Base-by-base conservation (phyloP, 164 flowering plant genomes). In the Umbilicus rupestris region DNA sequence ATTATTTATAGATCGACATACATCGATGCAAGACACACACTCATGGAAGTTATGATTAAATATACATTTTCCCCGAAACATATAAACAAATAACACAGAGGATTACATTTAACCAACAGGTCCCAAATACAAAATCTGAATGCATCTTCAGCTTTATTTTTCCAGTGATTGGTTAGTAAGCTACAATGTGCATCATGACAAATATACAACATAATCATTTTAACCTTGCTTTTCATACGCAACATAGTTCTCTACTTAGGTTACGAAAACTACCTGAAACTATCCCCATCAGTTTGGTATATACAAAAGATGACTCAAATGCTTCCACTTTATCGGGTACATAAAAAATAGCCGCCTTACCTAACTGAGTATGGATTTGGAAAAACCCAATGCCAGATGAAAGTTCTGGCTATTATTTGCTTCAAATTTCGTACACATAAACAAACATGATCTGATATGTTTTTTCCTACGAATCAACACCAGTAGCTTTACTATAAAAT, bases 251-350 rank as follows among this genome's bases (percentile, higher is more conserved):
- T 28, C 31, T 28, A 28, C 60, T 12, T 29, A 55, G 33, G 28
- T 55, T 55, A 55, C 60, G 19, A 28, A 55, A 26, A 26, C 60
- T 11, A 55, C 31, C 33, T 55, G 60, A 55, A 55, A 55, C 60
- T 14, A 55, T 55, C 60, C 19, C 29, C 60, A 55, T 55, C 60
- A 55, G 33, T 55, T 55, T 0, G 60, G 60, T 26, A 10, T 10
- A 41, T 0, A 28, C 59, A 52, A 24, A 52, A 52, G 31, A 24
- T 9, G 59, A 55, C 33, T 11, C 60, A 28, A 55, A 55, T 26
- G 60, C 60, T 28, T 26, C 7, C 60, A 52, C 59, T 52, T 52
- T 0, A 14, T 12, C 59, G 7, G 10, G 7, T 3, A 35, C 4
- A 35, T 35, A 55, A 28, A 55, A 26, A 26, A 11, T 55, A 55